Evolutionary conservation across 2,329 filamentous ascomycete species (phyloP), one percentile per base, ranked within the genome.

Genomic region (Scedosporium aurantiacum): DNA sequence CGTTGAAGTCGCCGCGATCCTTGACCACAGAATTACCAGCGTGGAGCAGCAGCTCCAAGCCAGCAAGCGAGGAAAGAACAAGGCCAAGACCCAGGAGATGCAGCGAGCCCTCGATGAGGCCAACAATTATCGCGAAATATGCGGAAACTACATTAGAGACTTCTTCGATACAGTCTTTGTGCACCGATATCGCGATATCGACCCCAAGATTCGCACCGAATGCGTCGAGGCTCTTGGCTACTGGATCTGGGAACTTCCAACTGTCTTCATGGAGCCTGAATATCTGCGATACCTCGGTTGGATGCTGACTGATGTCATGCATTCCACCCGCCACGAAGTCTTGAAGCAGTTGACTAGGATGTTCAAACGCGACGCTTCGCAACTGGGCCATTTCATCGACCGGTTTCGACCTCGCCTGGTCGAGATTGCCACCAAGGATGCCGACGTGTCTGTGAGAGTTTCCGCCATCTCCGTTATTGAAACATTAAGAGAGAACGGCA

Each of bases 231-330:
- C 91, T 14, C 79, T 99, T 7, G 91, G 92, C 28, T 82, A 86
- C 47, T 99, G 94, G 94, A 95, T 97, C 66, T 82, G 86, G 70
- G 83, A 83, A 10, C 84, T 96, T 59, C 90, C 92, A 2, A 90
- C 91, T 56, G 82, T 90, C 55, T 99, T 96, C 74, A 90, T 97
- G 72, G 90, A 97, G 66, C 91, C 91, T 1, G 82, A 88, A 67
- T 96, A 96, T 74, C 78, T 99, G 58, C 87, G 94, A 63, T 99
- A 99, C 69, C 79, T 99, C 5, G 94, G 94, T 60, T 99, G 94
- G 94, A 87, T 96, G 69, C 80, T 99, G 32, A 96, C 92, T 4
- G 94, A 99, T 70, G 82, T 86, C 3, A 81, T 86, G 63, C 79
- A 86, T 1, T 76, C 85, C 7, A 92, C 90, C 23, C 84, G 94